These are phyloP conservation scores for Asterophora parasitica DNA, from an alignment of 768 basidiomycete species.

Conservation along the genomic window DNA sequence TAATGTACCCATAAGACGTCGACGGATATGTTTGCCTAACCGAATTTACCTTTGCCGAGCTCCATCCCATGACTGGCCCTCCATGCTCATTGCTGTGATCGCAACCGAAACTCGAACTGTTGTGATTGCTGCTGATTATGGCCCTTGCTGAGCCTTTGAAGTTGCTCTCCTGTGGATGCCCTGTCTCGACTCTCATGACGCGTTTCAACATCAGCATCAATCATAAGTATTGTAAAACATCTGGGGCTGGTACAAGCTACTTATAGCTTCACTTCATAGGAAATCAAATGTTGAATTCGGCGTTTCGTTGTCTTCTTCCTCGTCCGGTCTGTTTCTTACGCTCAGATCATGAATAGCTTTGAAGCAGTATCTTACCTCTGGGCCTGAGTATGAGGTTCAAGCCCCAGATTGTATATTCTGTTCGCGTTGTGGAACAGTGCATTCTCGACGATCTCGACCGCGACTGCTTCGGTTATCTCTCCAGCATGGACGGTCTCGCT, in stretches of 20 bases:
- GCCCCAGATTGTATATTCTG: constrained; percentile 51
- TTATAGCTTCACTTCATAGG: background rate
- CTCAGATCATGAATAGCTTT: background rate
- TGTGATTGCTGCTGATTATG: too few relatives aligned
- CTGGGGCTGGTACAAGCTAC: background rate
- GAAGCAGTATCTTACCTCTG: background rate
- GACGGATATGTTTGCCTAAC: background rate
- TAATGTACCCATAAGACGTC: background rate
- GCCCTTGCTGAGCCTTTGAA: too few relatives aligned
- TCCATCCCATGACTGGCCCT: too few relatives aligned
- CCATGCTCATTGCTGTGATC: too few relatives aligned
- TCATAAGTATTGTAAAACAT: too few relatives aligned
- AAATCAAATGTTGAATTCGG: background rate
- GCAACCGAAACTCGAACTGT: too few relatives aligned
- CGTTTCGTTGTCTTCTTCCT: background rate
- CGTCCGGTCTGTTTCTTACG: background rate
- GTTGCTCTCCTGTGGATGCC: too few relatives aligned
- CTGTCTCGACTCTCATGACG: too few relatives aligned
- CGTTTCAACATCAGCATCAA: too few relatives aligned
- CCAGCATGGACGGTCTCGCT: constrained; percentile 39
- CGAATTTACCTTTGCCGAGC: too few relatives aligned
- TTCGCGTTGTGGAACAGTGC: constrained; percentile 68
- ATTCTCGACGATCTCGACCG: constrained; percentile 46
- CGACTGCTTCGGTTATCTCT: constrained; percentile 53
- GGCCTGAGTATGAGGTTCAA: constrained; percentile 22